These are phyloP conservation scores for Thermothelomyces thermophilus DNA, from an alignment of 2,329 filamentous ascomycete species.

Conservation along the genomic window DNA sequence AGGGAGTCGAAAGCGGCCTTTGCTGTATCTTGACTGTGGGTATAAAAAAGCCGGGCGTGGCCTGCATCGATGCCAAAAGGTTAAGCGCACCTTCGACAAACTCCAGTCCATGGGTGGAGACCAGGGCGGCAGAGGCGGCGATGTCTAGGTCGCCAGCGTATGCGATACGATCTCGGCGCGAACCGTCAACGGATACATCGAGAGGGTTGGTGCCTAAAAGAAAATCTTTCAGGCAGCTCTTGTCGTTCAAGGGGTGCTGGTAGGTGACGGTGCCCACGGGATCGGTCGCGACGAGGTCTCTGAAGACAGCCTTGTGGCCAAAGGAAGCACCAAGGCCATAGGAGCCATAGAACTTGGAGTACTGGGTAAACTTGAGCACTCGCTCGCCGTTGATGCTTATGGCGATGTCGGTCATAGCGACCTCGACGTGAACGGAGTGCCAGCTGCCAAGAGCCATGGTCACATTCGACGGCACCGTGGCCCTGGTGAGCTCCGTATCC, in stretches of 20 bases:
- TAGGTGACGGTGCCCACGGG: background rate
- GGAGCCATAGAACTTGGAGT: conserved; percentile 1
- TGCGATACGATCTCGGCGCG: background rate
- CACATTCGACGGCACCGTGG: background rate
- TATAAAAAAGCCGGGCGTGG: background rate
- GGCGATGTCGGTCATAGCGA: background rate
- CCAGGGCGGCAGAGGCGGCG: background rate
- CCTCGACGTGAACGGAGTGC: background rate
- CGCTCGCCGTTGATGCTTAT: background rate
- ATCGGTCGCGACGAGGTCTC: background rate
- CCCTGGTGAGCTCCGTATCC: background rate
- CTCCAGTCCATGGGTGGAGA: background rate
- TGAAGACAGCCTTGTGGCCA: background rate
- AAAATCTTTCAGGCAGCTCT: background rate
- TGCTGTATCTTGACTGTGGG: background rate
- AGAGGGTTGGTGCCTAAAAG: background rate
- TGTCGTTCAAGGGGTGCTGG: background rate
- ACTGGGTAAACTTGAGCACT: background rate
- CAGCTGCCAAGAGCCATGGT: background rate
- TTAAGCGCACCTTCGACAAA: background rate
- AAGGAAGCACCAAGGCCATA: background rate
- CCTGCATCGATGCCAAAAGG: background rate
- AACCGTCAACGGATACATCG: background rate
- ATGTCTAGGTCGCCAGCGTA: background rate
- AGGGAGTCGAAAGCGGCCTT: background rate